Evolutionary conservation across 1,139 yeast species (phyloP), one percentile per base, ranked within the genome.

Genomic region (Lodderomyces metapsilosis): DNA sequence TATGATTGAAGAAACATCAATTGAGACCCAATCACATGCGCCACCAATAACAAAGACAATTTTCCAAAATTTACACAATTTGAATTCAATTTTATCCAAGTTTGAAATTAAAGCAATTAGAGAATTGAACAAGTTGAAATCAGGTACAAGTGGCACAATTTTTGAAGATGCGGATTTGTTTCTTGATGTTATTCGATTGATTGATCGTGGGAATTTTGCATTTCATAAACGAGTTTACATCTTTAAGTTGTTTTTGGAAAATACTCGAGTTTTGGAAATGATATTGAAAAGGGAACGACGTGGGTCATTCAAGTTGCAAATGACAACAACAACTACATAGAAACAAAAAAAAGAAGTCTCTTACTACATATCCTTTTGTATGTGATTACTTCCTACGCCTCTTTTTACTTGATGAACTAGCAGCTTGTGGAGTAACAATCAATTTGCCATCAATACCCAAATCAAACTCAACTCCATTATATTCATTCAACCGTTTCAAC

Each of bases 181-280:
- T 52, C 61, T 74, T 46, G 77, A 81, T 43, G 80, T 84, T 2
- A 69, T 87, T 55, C 70, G 74, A 40, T 66, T 84, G 43, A 69
- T 89, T 51, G 89, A 84, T 45, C 70, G 71, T 42, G 89, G 84
- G 52, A 78, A 78, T 44, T 87, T 81, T 62, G 78, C 84, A 45
- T 77, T 75, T 37, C 76, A 77, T 8, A 80, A 81, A 31, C 64
- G 95, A 34, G 74, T 80, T 51, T 85, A 82, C 53, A 70, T 89
- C 8, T 74, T 88, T 52, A 91, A 83, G 40, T 64, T 87, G 45
- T 83, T 88, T 54, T 73, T 76, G 38, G 78, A 78, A 50, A 17
- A 31, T 11, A 70, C 77, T 4, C 68, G 67, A 25, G 67, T 84
- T 36, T 62, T 87, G 56, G 92, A 84, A 48, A 62, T 62, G 27